phyloP scores from a whole-genome alignment of 495 filamentous ascomycete species.

The Parachaetomium inaequale region DNA sequence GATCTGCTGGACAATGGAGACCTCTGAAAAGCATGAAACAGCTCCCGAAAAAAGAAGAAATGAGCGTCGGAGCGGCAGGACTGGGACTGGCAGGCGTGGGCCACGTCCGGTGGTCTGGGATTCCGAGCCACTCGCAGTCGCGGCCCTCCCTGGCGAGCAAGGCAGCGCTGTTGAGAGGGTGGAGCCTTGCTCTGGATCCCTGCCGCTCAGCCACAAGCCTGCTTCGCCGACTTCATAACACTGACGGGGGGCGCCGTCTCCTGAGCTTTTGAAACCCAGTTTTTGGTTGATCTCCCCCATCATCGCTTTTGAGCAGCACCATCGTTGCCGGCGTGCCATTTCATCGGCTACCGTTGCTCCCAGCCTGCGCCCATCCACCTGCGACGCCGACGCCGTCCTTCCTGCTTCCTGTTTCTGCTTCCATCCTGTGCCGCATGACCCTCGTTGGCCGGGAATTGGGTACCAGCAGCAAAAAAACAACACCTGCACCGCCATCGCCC shows the following conservation, averaged over 20 bases:
- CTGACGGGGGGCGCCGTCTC: conserved; percentile 19
- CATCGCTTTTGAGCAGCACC: conserved; percentile 18
- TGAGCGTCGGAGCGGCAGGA: background rate
- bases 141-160: conserved; percentile 23
- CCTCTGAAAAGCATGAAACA: conserved; percentile 17
- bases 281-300: conserved; percentile 20
- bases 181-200: conserved; percentile 18
- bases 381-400: background rate
- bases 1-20: background rate
- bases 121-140: conserved; percentile 24
- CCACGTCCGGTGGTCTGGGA: conserved; percentile 2
- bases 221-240: conserved; percentile 26
- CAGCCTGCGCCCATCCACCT: background rate
- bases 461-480: conserved; percentile 10
- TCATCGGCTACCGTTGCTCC: background rate
- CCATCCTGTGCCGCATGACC: conserved; percentile 8
- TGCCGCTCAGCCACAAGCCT: conserved; percentile 29
- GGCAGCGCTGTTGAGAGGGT: conserved; percentile 6
- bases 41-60: conserved; percentile 14
- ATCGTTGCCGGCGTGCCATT: conserved; percentile 12
- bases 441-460: conserved; percentile 18
- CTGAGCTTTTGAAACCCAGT: conserved; percentile 28
- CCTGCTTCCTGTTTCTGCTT: too few relatives aligned
- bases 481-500: background rate
- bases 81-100: conserved; percentile 5